phyloP scores from a whole-genome alignment of 179 eudicot genomes.

The Drosera spatulata region DNA sequence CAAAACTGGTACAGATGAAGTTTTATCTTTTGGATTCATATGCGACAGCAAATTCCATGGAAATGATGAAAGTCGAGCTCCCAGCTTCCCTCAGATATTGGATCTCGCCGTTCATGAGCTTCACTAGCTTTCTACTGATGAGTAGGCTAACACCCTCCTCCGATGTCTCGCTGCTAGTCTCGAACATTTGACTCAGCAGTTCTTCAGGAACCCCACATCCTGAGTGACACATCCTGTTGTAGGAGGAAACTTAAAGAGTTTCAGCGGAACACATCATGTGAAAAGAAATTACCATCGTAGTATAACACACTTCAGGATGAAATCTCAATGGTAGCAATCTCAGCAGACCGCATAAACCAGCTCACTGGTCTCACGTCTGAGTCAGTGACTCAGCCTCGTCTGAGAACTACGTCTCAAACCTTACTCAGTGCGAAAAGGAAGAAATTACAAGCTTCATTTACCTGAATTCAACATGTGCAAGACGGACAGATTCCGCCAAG shows the following conservation, averaged over 20 bases:
- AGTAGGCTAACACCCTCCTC: slow-evolving; percentile 86
- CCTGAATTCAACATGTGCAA: slow-evolving; percentile 85
- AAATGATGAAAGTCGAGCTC: slow-evolving; percentile 59
- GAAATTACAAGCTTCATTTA: slow-evolving; percentile 8
- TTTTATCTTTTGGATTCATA: slow-evolving; percentile 7
- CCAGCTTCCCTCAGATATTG: slow-evolving; percentile 76
- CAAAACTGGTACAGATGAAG: background rate
- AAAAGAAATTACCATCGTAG: too few relatives aligned
- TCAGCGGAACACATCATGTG: background rate
- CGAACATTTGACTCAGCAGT: slow-evolving; percentile 78
- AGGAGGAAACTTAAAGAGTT: background rate
- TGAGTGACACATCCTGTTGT: slow-evolving; percentile 65
- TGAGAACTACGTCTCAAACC: too few relatives aligned
- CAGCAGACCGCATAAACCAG: too few relatives aligned
- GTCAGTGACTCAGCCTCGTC: too few relatives aligned
- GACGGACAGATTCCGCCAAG: slow-evolving; percentile 62
- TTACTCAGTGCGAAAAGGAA: too few relatives aligned
- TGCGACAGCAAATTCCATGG: slow-evolving; percentile 67
- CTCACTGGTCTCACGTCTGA: too few relatives aligned
- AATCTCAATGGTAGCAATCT: too few relatives aligned
- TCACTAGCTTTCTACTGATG: slow-evolving; percentile 69
- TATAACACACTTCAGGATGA: too few relatives aligned
- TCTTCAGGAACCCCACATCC: slow-evolving; percentile 80
- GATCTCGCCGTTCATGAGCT: slow-evolving; percentile 91
- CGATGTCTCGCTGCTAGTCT: slow-evolving; percentile 34